A percentile compares a stretch with the other conserved stretches of the same genome.
These are phyloP conservation scores for Stephania cephalantha DNA, from an alignment of 164 flowering plant genomes.

Conservation along the genomic window DNA sequence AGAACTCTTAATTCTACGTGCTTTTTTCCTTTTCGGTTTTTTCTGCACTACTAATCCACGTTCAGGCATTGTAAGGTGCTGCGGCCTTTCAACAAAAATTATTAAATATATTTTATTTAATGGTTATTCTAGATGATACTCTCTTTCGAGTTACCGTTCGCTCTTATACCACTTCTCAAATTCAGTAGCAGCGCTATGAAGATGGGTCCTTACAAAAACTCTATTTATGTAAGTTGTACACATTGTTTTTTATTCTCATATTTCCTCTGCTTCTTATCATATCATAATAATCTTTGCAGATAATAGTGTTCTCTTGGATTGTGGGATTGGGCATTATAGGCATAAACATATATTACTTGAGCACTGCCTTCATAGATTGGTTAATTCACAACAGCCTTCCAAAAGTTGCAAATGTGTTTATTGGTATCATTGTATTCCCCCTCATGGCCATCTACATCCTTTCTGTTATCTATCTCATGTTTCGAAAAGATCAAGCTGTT, in stretches of 20 bases:
- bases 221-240: conserved; percentile 50
- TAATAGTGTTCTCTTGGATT: conserved; percentile 69
- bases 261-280: neutral
- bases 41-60: neutral
- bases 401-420: conserved; percentile 56
- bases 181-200: conserved; percentile 83
- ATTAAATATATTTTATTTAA: neutral
- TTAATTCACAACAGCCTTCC: conserved; percentile 54
- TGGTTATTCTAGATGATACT: conserved; percentile 70
- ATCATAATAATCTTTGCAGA: conserved; percentile 30
- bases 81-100: too few species aligned
- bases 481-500: conserved; percentile 57
- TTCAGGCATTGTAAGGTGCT: neutral
- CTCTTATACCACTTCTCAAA: conserved; percentile 88
- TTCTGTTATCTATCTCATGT: conserved; percentile 53
- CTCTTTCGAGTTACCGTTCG: conserved; percentile 92
- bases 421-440: conserved; percentile 77
- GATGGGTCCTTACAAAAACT: conserved; percentile 96
- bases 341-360: conserved; percentile 76
- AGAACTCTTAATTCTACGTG: neutral
- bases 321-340: conserved; percentile 63
- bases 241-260: neutral
- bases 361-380: conserved; percentile 66
- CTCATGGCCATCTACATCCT: conserved; percentile 60
- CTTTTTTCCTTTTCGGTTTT: too few species aligned